Evolutionary conservation across 495 filamentous ascomycete species (phyloP).

Genomic region (Stereocaulon alpinum): DNA sequence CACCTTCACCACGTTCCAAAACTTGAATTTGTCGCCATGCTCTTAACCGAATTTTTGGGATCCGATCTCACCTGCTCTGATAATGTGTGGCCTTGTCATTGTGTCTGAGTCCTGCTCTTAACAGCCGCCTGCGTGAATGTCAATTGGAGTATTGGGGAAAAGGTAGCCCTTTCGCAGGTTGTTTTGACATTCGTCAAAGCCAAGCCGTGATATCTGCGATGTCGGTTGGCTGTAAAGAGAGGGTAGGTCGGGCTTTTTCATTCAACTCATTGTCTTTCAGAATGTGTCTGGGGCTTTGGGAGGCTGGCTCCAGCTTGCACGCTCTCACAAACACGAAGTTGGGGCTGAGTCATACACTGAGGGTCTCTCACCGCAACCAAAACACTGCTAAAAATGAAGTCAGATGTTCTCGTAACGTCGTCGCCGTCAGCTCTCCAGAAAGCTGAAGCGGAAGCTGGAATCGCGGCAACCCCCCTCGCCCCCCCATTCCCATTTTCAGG

Average conservation of each 20-base stretch:
- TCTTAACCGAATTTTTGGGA: slow-evolving; percentile 17
- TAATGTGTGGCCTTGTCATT: slow-evolving; percentile 69
- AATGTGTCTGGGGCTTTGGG: not conserved
- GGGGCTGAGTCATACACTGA: not conserved
- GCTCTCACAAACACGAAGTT: not conserved
- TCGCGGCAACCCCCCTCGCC: no score
- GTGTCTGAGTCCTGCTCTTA: slow-evolving; percentile 19
- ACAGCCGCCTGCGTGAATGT: not conserved
- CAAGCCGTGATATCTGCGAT: not conserved
- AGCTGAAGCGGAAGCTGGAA: not conserved
- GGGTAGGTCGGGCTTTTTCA: not conserved
- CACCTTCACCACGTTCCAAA: not conserved
- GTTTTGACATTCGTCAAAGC: not conserved
- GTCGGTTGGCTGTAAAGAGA: not conserved
- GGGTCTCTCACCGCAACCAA: not conserved
- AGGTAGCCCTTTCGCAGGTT: not conserved
- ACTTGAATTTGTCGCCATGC: not conserved
- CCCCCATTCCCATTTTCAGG: not conserved
- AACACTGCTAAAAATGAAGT: not conserved
- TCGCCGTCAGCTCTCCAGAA: slow-evolving; percentile 3
- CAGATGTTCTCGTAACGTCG: not conserved
- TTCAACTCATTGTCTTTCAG: not conserved
- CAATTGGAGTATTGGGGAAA: not conserved
- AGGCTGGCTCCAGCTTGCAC: not conserved
- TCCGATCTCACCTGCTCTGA: slow-evolving; percentile 60